Base-by-base conservation (phyloP, 768 basidiomycete genomes). In the Lactarius sanguifluus region DNA sequence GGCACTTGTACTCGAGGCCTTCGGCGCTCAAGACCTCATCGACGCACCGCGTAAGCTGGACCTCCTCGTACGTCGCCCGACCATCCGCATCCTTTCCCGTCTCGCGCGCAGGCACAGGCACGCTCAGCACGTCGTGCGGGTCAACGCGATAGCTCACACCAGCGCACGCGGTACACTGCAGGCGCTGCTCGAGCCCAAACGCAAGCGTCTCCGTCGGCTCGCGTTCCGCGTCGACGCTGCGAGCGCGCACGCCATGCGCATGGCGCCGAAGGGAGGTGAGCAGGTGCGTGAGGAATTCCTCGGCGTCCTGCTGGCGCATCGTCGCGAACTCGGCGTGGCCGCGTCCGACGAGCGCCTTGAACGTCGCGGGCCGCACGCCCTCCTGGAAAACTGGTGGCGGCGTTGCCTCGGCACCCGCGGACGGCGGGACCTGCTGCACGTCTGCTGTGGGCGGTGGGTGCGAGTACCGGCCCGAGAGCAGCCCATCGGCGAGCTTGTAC, bases 241-340 rank as follows among this genome's bases (percentile, higher is more conserved):
- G 74, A 3, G 55, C 57, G 57, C 15, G 66, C 38, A 20, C 70
- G 75, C 70, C 85, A 68, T 85, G 83, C 43, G 81, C 80, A 70
- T 91, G 83, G 70, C 90, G 80, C 64, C 92, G 81, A 15, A 99
- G 76, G 23, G 85, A 81, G 5, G 86, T 88, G 61, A 98, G 72
- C 2, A 98, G 78, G 76, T 96, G 86, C 41, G 85, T 83, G 62
- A 99, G 82, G 79, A 98, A 98, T 77, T 98, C 96, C 73, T 96
- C 94, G 6, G 95, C 87, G 72, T 99, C 97, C 74, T 98, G 97
- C 76, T 99, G 96, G 61, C 86, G 83, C 96, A 98, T 98, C 57
- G 96, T 98, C 40, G 91, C 81, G 72, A 98, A 98, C 77, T 98
- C 97, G 38, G 85, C 85, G 72, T 98, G 97, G 1, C 93, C 94